phyloP scores from a whole-genome alignment of 164 flowering plant species.

The Vitis labrusca region DNA sequence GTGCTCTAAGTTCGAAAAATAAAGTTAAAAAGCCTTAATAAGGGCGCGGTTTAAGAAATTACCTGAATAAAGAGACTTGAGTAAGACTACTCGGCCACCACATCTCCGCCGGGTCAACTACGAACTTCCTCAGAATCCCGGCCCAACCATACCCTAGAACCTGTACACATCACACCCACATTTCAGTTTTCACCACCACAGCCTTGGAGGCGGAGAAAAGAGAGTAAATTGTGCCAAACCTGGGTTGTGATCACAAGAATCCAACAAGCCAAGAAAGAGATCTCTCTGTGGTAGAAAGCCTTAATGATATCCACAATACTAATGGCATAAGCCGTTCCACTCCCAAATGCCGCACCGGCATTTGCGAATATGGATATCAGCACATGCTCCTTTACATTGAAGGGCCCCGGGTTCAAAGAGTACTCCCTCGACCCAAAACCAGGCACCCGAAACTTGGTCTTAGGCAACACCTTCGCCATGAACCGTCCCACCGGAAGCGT shows the following conservation, averaged over 20 bases:
- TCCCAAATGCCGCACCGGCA: constrained; percentile 57
- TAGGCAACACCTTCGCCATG: constrained; percentile 50
- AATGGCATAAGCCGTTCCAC: constrained; percentile 62
- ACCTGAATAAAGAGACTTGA: constrained; percentile 46
- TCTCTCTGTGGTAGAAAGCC: constrained; percentile 52
- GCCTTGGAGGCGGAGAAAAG: neutral
- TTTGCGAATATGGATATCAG: constrained; percentile 72
- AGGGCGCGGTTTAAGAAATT: no score
- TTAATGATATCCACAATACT: constrained; percentile 53
- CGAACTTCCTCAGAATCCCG: constrained; percentile 38
- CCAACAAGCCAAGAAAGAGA: constrained; percentile 48
- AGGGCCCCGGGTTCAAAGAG: constrained; percentile 68
- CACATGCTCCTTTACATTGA: constrained; percentile 70
- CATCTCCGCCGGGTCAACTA: constrained; percentile 48
- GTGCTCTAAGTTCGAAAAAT: no score
- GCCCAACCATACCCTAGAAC: constrained; percentile 55
- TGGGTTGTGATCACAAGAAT: constrained; percentile 49
- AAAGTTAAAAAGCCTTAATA: no score
- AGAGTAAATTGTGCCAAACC: no score
- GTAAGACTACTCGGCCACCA: constrained; percentile 49
- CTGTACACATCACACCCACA: constrained; percentile 12
- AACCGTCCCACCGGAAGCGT: constrained; percentile 51
- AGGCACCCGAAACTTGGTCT: constrained; percentile 32
- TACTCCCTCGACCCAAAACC: constrained; percentile 37
- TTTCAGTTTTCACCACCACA: neutral